Percentiles rank a stretch among this genome's conserved stretches.
These are phyloP conservation scores for Diphasiastrum complanatum DNA, from an alignment of 83 land plant genomes.

Conservation along the genomic window DNA sequence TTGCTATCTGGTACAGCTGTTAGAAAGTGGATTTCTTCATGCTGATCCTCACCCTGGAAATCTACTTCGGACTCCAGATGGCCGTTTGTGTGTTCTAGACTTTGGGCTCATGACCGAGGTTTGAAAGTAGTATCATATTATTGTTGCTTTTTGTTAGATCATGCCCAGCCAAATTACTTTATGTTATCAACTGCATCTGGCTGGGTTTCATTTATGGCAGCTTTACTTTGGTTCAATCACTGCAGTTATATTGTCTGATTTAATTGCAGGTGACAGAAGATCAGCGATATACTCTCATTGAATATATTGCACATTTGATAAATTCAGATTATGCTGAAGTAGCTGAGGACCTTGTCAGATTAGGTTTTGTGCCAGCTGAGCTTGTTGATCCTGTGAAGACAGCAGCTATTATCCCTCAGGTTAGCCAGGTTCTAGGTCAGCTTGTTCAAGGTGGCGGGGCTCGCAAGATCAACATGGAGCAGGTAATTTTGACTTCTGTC, in stretches of 20 bases:
- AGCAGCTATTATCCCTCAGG: constrained; percentile 38
- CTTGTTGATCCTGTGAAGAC: constrained; percentile 40
- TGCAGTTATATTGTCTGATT: not conserved
- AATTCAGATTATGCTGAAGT: constrained; percentile 44
- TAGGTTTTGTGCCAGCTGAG: constrained; percentile 50
- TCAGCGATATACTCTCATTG: constrained; percentile 40
- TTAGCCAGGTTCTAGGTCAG: constrained; percentile 37
- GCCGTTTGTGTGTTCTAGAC: constrained; percentile 46
- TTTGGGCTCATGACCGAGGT: constrained; percentile 56
- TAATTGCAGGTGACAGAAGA: constrained; percentile 44
- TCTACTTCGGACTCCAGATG: constrained; percentile 42
- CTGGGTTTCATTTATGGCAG: not conserved
- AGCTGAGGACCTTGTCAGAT: constrained; percentile 47
- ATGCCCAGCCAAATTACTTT: not conserved
- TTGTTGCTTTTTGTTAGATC: not conserved
- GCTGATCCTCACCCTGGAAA: constrained; percentile 62
- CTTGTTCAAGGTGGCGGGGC: constrained; percentile 49
- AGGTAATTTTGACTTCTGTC: constrained; percentile 31
- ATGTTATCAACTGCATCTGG: not conserved
- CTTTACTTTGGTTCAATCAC: not conserved
- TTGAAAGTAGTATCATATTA: not conserved
- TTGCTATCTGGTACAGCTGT: constrained; percentile 46
- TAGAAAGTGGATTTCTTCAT: constrained; percentile 52
- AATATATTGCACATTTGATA: constrained; percentile 40
- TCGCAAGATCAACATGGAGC: constrained; percentile 44